Evolutionary conservation across 1,139 yeast genomes (phyloP).

Genomic region (Kodamaea anthophila): DNA sequence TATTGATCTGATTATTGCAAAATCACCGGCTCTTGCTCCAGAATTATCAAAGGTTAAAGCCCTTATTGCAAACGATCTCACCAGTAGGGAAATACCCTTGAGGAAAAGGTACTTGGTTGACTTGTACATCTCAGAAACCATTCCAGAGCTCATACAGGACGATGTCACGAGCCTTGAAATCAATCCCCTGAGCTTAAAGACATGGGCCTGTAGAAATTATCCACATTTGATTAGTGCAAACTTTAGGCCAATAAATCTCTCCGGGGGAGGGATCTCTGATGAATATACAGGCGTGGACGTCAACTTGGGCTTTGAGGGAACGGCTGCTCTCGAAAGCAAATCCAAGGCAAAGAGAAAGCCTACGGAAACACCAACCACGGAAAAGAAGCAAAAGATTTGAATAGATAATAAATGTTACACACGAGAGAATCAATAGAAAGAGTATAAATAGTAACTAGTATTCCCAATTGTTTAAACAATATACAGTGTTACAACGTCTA

Average conservation of each 20-base stretch:
- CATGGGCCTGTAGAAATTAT: slow-evolving; percentile 35
- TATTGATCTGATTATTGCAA: slow-evolving; percentile 4
- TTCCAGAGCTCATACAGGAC: slow-evolving; percentile 36
- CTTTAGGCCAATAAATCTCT: slow-evolving; percentile 28
- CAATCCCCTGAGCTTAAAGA: slow-evolving; percentile 36
- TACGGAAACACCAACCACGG: too few relatives aligned
- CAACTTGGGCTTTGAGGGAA: slow-evolving; percentile 7
- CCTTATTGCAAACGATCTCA: slow-evolving; percentile 2
- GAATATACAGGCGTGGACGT: slow-evolving; percentile 10
- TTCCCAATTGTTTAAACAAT: too few relatives aligned
- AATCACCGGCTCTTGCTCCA: slow-evolving; percentile 6
- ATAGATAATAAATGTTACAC: too few relatives aligned
- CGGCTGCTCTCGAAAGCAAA: neutral
- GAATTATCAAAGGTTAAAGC: slow-evolving; percentile 6
- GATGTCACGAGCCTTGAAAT: slow-evolving; percentile 29
- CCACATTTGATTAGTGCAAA: slow-evolving; percentile 30
- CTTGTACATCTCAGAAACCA: slow-evolving; percentile 21
- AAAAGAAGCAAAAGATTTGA: too few relatives aligned
- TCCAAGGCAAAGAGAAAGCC: slow-evolving; percentile 2
- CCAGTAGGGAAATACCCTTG: slow-evolving; percentile 7
- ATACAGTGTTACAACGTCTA: neutral
- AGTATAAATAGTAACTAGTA: neutral
- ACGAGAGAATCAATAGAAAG: neutral
- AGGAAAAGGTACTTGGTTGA: slow-evolving; percentile 11
- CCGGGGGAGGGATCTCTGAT: slow-evolving; percentile 8